Percentiles rank a stretch among this genome's conserved stretches.
phyloP scores from a whole-genome alignment of 345 rosid species.

The Geranium rotundifolium region DNA sequence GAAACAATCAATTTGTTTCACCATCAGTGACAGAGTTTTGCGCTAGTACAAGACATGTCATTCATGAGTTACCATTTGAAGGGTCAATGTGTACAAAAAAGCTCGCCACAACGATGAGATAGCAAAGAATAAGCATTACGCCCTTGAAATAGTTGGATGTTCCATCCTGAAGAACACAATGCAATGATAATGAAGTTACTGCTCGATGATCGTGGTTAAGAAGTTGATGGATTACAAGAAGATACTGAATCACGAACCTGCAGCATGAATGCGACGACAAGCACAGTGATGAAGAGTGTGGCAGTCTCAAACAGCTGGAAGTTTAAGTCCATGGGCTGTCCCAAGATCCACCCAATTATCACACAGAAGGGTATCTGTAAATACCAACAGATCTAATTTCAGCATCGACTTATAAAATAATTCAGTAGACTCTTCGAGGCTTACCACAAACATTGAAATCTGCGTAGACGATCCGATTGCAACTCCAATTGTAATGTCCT shows the following conservation, averaged over 20 bases:
- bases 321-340: conserved; percentile 34
- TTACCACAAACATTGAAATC: conserved; percentile 43
- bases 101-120: conserved; percentile 42
- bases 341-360: conserved; percentile 33
- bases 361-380: conserved; percentile 34
- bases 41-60: not conserved
- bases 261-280: conserved; percentile 38
- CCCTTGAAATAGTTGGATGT: conserved; percentile 43
- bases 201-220: no score
- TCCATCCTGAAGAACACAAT: conserved; percentile 25
- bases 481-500: conserved; percentile 41
- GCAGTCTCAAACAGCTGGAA: conserved; percentile 40
- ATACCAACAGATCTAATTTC: not conserved
- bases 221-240: no score
- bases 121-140: conserved; percentile 35
- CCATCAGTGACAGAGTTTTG: no score
- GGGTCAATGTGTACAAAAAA: conserved; percentile 38
- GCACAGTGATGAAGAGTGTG: conserved; percentile 28
- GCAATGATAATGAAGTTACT: conserved; percentile 1
- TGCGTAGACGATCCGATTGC: conserved; percentile 52
- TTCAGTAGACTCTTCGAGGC: not conserved
- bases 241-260: conserved; percentile 18
- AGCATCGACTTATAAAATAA: not conserved
- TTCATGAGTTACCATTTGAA: conserved; percentile 15
- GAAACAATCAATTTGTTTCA: no score